Conservation (phyloP, 163 green algal genomes). For the Chlamydomonas reinhardtii region DNA sequence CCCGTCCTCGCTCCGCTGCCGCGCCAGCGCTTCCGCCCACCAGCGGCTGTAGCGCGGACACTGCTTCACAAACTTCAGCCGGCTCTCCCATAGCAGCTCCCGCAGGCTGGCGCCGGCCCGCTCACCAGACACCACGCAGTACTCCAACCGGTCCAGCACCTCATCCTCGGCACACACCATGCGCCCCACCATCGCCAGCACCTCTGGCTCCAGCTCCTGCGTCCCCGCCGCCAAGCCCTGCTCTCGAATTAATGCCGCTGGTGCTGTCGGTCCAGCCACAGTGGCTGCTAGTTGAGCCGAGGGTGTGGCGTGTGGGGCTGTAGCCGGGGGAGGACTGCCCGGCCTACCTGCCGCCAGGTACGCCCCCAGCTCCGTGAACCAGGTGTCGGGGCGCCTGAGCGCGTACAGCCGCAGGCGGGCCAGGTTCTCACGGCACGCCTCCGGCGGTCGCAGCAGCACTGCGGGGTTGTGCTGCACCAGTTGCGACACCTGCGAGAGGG, state of each 20-base stretch:
- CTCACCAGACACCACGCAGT: not conserved
- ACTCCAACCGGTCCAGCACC: constrained; percentile 31
- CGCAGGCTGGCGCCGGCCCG: not conserved
- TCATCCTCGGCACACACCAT: constrained; percentile 12
- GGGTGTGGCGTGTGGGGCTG: not conserved
- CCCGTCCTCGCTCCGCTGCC: constrained; percentile 22
- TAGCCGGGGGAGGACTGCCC: too few species aligned
- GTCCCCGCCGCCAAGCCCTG: not conserved
- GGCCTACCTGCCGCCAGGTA: not conserved
- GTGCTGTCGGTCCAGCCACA: too few species aligned
- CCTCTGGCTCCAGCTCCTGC: constrained; percentile 16
- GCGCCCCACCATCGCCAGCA: constrained; percentile 5
- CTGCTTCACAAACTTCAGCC: constrained; percentile 18
- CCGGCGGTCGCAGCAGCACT: not conserved
- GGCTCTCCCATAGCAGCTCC: constrained; percentile 32
- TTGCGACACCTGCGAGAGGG: not conserved
- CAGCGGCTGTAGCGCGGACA: constrained; percentile 40
- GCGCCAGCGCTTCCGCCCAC: constrained; percentile 30
- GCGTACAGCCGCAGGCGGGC: constrained; percentile 24
- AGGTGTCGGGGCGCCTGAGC: not conserved
- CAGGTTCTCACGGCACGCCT: not conserved
- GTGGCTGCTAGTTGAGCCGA: not conserved
- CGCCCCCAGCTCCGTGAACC: not conserved
- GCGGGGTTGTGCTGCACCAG: not conserved
- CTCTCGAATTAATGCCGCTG: not conserved